phyloP scores from a whole-genome alignment of 169 alveolate genomes.

The Babesia sp. region DNA sequence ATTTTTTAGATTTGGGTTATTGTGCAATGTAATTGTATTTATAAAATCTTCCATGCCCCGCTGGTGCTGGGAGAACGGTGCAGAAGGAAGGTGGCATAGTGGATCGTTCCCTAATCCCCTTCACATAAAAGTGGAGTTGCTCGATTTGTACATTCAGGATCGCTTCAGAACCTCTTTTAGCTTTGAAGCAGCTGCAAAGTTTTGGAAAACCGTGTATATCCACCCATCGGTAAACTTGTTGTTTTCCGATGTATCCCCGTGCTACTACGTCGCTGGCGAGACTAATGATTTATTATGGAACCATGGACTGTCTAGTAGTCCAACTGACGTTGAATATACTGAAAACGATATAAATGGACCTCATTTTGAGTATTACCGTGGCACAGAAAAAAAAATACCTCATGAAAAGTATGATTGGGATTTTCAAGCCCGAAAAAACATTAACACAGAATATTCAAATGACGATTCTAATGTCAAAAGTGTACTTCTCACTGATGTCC shows the following conservation, averaged over 20 bases:
- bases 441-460: no score
- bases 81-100: neutral
- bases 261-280: neutral
- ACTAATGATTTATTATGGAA: neutral
- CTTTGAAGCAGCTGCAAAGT: neutral
- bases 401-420: no score
- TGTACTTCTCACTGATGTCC: neutral
- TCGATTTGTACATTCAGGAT: neutral
- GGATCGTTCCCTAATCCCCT: neutral
- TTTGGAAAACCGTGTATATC: neutral
- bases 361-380: no score
- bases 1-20: neutral
- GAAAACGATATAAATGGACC: no score
- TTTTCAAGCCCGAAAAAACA: no score
- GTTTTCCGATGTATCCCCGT: slow-evolving; percentile 5
- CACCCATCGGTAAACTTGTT: slow-evolving; percentile 8
- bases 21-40: neutral
- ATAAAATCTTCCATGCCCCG: neutral
- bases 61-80: neutral
- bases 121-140: neutral
- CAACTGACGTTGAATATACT: no score
- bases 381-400: no score
- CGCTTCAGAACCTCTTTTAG: neutral
- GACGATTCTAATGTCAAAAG: no score
- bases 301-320: no score